These are phyloP conservation scores for Eucalyptus rudis DNA, from an alignment of 345 rosid species.

Conservation along the genomic window DNA sequence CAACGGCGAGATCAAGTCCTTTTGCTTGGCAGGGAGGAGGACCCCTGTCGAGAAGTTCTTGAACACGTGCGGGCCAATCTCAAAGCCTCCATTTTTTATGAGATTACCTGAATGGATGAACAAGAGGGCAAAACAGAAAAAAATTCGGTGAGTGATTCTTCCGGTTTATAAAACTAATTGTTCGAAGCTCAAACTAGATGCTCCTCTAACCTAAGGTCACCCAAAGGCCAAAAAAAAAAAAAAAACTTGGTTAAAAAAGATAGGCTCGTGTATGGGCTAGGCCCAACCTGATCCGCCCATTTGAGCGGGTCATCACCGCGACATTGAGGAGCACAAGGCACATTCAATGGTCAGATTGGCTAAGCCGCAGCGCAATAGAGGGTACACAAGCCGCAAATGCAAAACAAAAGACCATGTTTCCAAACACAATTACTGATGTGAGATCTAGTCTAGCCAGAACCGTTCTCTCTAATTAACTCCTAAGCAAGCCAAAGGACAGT, in stretches of 20 bases:
- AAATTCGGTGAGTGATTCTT: not conserved
- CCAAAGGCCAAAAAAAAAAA: not conserved
- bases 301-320: not conserved
- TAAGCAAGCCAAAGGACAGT: not conserved
- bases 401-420: not conserved
- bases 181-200: not conserved
- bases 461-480: not conserved
- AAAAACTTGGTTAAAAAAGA: not conserved
- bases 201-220: not conserved
- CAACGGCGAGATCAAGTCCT: slow-evolving; percentile 53
- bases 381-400: not conserved
- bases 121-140: not conserved
- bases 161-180: not conserved
- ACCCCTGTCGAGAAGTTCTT: slow-evolving; percentile 74
- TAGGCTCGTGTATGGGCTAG: not conserved
- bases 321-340: not conserved
- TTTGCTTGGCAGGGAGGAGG: slow-evolving; percentile 45
- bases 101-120: slow-evolving; percentile 26
- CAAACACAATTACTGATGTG: not conserved
- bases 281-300: not conserved
- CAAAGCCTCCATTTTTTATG: slow-evolving; percentile 74
- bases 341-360: not conserved
- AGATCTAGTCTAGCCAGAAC: not conserved
- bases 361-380: not conserved
- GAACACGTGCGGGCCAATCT: slow-evolving; percentile 69